Evolutionary conservation across 805 yeast species (phyloP), one percentile per base, ranked within the genome.

Genomic region (Metschnikowia orientalis): DNA sequence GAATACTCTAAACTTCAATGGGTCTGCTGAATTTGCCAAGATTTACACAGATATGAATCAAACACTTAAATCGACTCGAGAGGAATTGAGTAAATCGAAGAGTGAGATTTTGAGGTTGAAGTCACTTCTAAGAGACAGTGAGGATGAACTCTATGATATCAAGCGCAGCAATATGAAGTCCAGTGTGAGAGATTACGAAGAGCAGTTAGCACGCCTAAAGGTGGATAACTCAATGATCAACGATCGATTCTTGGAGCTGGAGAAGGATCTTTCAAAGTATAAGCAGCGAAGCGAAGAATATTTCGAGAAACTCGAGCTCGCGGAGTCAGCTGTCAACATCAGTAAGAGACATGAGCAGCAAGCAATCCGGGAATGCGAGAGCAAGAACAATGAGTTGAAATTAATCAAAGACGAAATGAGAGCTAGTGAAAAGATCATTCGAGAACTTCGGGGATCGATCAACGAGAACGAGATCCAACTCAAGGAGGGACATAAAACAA

Each of bases 201-300:
- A 66, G 43, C 60, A 62, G 30, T 37, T 67, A 20, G 69, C 71
- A 3, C 74, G 75, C 38, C 50, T 80, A 28, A 75, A 73, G 41
- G 67, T 79, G 12, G 77, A 73, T 35, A 56, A 82, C 15, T 78
- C 79, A 27, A 70, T 79, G 2, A 56, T 81, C 10, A 67, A 64
- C 23, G 52, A 66, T n/a, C 79, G 76, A 47, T 79, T 76, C 44
- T 48, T 53, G 2, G 80, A 85, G 18, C 25, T 34, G 16, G 41
- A 38, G 22, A 30, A 18, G n/a, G 24, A 25, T 18, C 59, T 86
- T 18, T 53, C 65, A 1, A 67, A 71, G 23, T 87, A 83, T 57
- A 81, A 78, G 50, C 57, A 66, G 11, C 72, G 95, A 40, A 77
- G 94, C 20, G 89, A 84, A 21, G 82, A 79, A 40, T 82, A 85